Evolutionary conservation across 1,284 basidiomycete genomes (phyloP).

Genomic region (Marasmius sp.): DNA sequence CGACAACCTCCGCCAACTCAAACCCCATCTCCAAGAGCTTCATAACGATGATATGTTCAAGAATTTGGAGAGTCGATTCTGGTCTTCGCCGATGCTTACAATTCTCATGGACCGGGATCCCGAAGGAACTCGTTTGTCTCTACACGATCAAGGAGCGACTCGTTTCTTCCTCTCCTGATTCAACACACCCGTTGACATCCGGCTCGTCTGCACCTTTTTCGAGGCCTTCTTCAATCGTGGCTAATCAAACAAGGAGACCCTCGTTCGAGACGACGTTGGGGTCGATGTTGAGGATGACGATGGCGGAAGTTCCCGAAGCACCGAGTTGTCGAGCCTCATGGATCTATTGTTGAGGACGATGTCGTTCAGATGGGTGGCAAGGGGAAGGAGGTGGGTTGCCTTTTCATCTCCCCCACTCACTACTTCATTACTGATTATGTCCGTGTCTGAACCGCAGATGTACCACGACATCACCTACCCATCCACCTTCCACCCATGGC

Average conservation of each 20-base stretch:
- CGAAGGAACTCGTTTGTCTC: slow-evolving; percentile 19
- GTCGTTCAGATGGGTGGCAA: slow-evolving; percentile 34
- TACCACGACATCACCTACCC: slow-evolving; percentile 7
- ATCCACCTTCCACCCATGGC: slow-evolving; percentile 46
- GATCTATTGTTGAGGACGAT: slow-evolving; percentile 3
- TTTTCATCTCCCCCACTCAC: too few relatives aligned
- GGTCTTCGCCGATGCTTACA: slow-evolving; percentile 69
- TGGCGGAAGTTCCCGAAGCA: slow-evolving; percentile 38
- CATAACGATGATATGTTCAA: slow-evolving; percentile 75
- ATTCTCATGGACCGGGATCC: slow-evolving; percentile 40
- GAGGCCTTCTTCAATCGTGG: slow-evolving; percentile 36
- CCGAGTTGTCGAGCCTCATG: slow-evolving; percentile 34
- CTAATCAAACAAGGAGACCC: slow-evolving; percentile 40
- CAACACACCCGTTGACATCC: slow-evolving; percentile 38
- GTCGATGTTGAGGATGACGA: slow-evolving; percentile 34
- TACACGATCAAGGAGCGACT: slow-evolving; percentile 14
- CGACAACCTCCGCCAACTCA: slow-evolving; percentile 62
- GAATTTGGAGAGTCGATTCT: slow-evolving; percentile 72
- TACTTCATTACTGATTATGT: too few relatives aligned
- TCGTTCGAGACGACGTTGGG: slow-evolving; percentile 51
- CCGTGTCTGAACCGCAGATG: too few relatives aligned
- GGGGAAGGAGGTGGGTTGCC: slow-evolving; percentile 29
- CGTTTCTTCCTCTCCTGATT: slow-evolving; percentile 30
- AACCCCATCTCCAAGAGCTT: slow-evolving; percentile 54
- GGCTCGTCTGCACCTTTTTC: slow-evolving; percentile 38